Base-by-base conservation (phyloP, 1,284 basidiomycete genomes). In the Ceratobasidium sp. region DNA sequence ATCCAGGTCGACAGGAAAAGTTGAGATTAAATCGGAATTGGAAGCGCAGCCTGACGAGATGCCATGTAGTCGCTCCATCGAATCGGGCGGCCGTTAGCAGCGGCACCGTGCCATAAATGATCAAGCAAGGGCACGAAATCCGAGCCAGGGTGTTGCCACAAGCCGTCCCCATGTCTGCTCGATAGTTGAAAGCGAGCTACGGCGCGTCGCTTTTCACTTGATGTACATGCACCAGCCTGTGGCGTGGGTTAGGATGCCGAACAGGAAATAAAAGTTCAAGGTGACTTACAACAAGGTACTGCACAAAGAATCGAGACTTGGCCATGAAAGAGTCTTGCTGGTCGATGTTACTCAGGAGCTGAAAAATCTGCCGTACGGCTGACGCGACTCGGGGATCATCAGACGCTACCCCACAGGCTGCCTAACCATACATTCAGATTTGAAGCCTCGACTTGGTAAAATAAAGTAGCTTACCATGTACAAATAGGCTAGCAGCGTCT, bases 281-380 rank as follows among this genome's bases (percentile, higher is more conserved):
- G n/a, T n/a, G n/a, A n/a, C 62, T 49, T 32, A 64, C 62, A 0
- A 64, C 18, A n/a, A 64, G 62, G 38, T 50, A 64, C 30, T 63
- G 61, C 1, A 18, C 21, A 21, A 46, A 49, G 32, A 64, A 64
- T n/a, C 28, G 21, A 7, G 44, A 35, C 18, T 52, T 14, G 9
- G 18, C 26, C 44, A 30, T 18, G 18, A 23, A 16, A n/a, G 49
- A 8, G 23, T 21, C 16, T 21, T 41, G 46, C 2, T 50, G 18
- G 13, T 21, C 26, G 5, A 38, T 28, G 13, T 50, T 28, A 4
- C n/a, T n/a, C n/a, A n/a, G n/a, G n/a, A 64, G 11, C 1, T 26
- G 46, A 16, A 64, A 35, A 4, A 64, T 46, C 46, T 64, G 62
- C 11, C 32, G 38, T 14, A 64, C 62, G 8, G 62, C 49, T 5